phyloP scores from a whole-genome alignment of 1,284 basidiomycete genomes.

The Cyathus olla region DNA sequence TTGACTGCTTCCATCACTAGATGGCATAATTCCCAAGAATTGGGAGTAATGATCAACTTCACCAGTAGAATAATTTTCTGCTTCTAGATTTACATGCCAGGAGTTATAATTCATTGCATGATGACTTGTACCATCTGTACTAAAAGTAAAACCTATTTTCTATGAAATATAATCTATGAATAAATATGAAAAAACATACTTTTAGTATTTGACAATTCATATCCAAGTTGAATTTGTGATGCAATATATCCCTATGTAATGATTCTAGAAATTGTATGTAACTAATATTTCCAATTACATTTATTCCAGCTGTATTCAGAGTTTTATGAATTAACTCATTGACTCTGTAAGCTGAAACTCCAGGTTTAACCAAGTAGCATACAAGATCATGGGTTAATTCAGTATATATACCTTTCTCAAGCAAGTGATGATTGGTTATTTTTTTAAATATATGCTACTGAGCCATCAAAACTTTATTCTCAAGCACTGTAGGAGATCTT shows the following conservation, averaged over 20 bases:
- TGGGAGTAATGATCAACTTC: slow-evolving; percentile 10
- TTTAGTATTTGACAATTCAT: slow-evolving; percentile 24
- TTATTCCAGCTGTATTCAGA: slow-evolving; percentile 20
- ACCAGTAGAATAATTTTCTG: slow-evolving; percentile 9
- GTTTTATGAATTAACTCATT: slow-evolving; percentile 14
- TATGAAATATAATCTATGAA: neutral
- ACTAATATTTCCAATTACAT: slow-evolving; percentile 18
- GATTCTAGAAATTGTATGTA: slow-evolving; percentile 19
- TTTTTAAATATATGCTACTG: neutral
- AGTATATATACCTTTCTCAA: slow-evolving; percentile 11
- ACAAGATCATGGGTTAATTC: slow-evolving; percentile 13
- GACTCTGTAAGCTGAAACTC: slow-evolving; percentile 8
- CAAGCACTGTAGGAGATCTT: no score
- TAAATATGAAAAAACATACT: neutral
- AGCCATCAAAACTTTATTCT: neutral
- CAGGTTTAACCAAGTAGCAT: slow-evolving; percentile 7
- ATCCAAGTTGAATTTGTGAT: slow-evolving; percentile 27
- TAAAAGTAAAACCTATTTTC: slow-evolving; percentile 15
- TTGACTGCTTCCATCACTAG: slow-evolving; percentile 21
- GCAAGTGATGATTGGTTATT: slow-evolving; percentile 4
- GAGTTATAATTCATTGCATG: slow-evolving; percentile 22
- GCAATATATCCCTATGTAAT: slow-evolving; percentile 27
- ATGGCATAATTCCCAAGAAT: slow-evolving; percentile 7
- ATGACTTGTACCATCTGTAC: slow-evolving; percentile 28
- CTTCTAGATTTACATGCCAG: slow-evolving; percentile 16